Evolutionary conservation across 2,329 filamentous ascomycete species (phyloP).

Genomic region (Venturia oleaginea): DNA sequence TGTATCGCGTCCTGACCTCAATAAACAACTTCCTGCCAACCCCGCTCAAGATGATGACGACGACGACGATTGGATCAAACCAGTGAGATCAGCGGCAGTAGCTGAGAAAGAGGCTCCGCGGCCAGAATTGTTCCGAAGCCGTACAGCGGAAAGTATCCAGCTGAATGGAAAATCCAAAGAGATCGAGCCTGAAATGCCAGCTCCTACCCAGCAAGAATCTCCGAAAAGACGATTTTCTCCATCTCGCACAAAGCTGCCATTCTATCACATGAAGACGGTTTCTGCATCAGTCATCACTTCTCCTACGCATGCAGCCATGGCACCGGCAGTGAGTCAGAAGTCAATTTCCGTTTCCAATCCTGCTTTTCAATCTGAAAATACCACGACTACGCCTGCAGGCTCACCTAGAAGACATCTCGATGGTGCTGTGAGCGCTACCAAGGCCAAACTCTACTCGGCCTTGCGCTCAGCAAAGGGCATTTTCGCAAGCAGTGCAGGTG

Average conservation of each 20-base stretch:
- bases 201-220: not conserved
- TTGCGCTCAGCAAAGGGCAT: constrained; percentile 80
- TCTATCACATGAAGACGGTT: constrained; percentile 52
- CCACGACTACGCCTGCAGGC: constrained; percentile 48
- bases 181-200: not conserved
- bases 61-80: constrained; percentile 52
- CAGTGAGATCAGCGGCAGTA: constrained; percentile 33
- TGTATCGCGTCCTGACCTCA: not conserved
- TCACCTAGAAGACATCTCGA: constrained; percentile 53
- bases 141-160: constrained; percentile 55
- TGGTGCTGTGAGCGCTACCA: constrained; percentile 82
- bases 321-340: constrained; percentile 45
- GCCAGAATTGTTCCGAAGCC: constrained; percentile 49
- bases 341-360: constrained; percentile 37
- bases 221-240: constrained; percentile 14
- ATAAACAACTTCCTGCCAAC: not conserved
- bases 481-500: constrained; percentile 62
- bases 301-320: constrained; percentile 32
- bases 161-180: constrained; percentile 32
- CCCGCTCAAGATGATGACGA: constrained; percentile 30
- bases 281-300: constrained; percentile 53
- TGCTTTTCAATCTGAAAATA: constrained; percentile 27
- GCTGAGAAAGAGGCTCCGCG: constrained; percentile 25
- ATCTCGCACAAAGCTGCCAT: constrained; percentile 23
- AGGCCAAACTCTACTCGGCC: constrained; percentile 85